phyloP scores from a whole-genome alignment of 192 early-diverging fungal genomes.

The Coemansia guatemalensis region DNA sequence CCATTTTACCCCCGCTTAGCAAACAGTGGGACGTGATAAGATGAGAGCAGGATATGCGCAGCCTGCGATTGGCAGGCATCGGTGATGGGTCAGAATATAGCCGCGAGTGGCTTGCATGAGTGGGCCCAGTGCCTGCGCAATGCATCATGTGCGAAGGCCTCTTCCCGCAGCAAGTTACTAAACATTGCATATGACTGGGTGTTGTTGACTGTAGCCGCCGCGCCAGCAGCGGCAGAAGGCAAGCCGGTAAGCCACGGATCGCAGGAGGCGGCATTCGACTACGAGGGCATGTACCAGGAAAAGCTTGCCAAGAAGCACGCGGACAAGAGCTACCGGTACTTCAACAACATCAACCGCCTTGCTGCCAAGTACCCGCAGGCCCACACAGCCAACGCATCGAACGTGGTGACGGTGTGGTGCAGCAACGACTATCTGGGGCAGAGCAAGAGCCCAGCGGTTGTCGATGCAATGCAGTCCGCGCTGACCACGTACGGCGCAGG shows the following conservation, averaged over 20 bases:
- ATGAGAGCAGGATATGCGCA: constrained; percentile 12
- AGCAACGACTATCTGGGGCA: constrained; percentile 99
- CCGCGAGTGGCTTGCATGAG: neutral
- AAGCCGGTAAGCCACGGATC: constrained; percentile 30
- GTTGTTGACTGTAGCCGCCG: constrained; percentile 1
- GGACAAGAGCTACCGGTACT: constrained; percentile 98
- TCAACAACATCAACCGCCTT: constrained; percentile 99
- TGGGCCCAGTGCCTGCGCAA: neutral
- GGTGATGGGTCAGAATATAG: neutral
- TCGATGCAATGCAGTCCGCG: constrained; percentile 89
- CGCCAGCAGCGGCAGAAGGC: constrained; percentile 1
- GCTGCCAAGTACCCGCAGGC: constrained; percentile 90
- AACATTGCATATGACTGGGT: neutral
- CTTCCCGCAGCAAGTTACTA: neutral
- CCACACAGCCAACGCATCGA: constrained; percentile 80
- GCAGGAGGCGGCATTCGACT: constrained; percentile 69
- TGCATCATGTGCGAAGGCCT: neutral
- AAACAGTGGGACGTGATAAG: constrained; percentile 16
- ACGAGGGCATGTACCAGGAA: constrained; percentile 80
- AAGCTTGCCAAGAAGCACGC: constrained; percentile 94
- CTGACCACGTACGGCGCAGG: constrained; percentile 97
- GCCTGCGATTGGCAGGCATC: constrained; percentile 1
- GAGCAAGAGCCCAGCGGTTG: constrained; percentile 83
- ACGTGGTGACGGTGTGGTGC: constrained; percentile 98
- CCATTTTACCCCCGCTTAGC: neutral